Evolutionary conservation across 192 early-diverging fungal species (phyloP), one percentile per base, ranked within the genome.

Genomic region (Coemansia asiatica): DNA sequence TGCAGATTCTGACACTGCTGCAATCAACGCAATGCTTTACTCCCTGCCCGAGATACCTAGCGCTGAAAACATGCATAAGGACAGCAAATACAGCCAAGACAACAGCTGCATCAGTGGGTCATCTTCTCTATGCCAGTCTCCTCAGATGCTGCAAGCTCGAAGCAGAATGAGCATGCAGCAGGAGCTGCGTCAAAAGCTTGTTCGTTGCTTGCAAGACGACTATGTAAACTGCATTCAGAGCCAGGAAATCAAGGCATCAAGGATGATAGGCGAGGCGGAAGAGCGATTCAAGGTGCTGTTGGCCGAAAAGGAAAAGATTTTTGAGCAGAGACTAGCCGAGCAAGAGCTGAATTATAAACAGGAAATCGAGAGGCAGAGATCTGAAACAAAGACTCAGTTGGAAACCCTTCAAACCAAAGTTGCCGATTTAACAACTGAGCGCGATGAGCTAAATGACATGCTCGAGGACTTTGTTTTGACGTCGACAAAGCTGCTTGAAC

Each of bases 391-490:
- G 10, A 23, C 48, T 1, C 56, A 56, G 40, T 6, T 58, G 19
- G 50, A 36, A 9, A 46, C 56, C 40, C 49, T 71, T 9, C 13
- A 29, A 9, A 31, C 10, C 15, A 55, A 71, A 59, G 15, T 62
- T 38, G 51, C 28, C 4, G 48, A 31, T 1, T 28, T 65, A 26
- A 62, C 19, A 3, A 40, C 63, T 0, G 71, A 74, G 46, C 63
- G 68, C n/a, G 67, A 82, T 16, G 70, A 73, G 58, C 36, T 70
- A 6, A 55, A 66, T 33, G 50, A 31, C 10, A 67, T 82, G 67
- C 49, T 82, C 1, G 74, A 73, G 8, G 74, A 82, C 27, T 70
- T 72, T 36, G 50, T 76, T 8, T 22, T 51, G 25, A 76, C 61
- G 21, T 67, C 79, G 0, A 59, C 66, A 16, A 53, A 66, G 57